Evolutionary conservation across 176 grass and related monocot genomes (phyloP).

Genomic region (Carex parvula): DNA sequence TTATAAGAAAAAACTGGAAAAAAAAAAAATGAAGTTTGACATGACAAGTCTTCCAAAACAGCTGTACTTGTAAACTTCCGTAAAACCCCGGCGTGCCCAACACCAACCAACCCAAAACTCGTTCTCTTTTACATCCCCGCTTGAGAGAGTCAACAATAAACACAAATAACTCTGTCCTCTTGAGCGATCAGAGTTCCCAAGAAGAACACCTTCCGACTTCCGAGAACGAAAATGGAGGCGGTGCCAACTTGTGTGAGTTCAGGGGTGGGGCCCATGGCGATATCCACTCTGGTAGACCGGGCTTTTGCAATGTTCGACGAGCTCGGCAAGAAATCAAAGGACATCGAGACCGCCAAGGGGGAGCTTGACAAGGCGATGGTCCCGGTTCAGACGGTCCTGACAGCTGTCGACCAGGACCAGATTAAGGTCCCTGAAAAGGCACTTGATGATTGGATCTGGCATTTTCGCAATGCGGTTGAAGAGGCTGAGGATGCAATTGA

Average conservation of each 20-base stretch:
- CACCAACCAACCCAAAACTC: not conserved
- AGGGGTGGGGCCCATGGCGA: conserved; percentile 16
- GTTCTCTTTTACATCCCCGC: not conserved
- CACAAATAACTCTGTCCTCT: not conserved
- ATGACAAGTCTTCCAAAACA: too few relatives aligned
- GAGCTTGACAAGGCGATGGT: not conserved
- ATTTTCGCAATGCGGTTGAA: conserved; percentile 30
- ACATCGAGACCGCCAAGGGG: conserved; percentile 10
- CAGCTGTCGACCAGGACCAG: conserved; percentile 15
- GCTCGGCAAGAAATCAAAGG: conserved; percentile 3
- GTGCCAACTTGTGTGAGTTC: conserved; percentile 21
- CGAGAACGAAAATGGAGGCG: conserved; percentile 7
- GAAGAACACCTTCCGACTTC: not conserved
- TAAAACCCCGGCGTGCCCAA: not conserved
- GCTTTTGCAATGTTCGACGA: conserved; percentile 23
- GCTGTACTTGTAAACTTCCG: not conserved
- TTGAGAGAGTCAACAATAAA: not conserved
- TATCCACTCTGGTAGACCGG: conserved; percentile 15
- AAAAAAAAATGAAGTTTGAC: too few relatives aligned
- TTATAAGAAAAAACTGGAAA: too few relatives aligned
- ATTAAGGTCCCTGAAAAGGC: conserved; percentile 10
- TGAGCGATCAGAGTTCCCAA: not conserved
- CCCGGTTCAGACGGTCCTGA: conserved; percentile 14
- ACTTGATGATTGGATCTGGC: conserved; percentile 35
- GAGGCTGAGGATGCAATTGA: conserved; percentile 31